phyloP scores from a whole-genome alignment of 2,329 filamentous ascomycete species.

The Aspergillus arachidicola region DNA sequence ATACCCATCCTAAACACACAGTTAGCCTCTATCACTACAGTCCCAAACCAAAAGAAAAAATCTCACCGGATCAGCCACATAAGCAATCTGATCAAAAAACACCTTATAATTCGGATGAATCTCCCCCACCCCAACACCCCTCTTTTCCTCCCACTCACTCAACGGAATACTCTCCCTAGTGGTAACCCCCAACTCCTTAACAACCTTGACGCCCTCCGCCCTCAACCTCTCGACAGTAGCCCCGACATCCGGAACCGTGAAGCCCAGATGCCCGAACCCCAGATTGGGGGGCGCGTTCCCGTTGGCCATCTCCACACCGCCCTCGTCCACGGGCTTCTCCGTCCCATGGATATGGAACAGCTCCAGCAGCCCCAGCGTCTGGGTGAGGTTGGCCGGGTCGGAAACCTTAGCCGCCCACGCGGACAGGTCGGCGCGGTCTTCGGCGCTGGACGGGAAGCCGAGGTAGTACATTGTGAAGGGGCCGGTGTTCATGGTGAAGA shows the following conservation, averaged over 20 bases:
- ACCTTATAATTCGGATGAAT: slow-evolving; percentile 38
- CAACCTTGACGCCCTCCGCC: slow-evolving; percentile 31
- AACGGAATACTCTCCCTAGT: slow-evolving; percentile 34
- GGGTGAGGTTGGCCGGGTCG: slow-evolving; percentile 28
- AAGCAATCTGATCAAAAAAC: slow-evolving; percentile 41
- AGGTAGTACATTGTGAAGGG: slow-evolving; percentile 47
- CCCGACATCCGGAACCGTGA: slow-evolving; percentile 41
- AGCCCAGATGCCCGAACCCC: slow-evolving; percentile 43
- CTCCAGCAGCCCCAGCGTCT: slow-evolving; percentile 39
- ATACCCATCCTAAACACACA: slow-evolving; percentile 34
- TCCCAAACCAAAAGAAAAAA: background rate
- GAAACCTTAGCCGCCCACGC: slow-evolving; percentile 33
- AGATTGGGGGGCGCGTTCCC: slow-evolving; percentile 39
- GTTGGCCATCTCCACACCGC: slow-evolving; percentile 24
- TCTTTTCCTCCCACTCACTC: slow-evolving; percentile 37
- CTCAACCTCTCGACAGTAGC: slow-evolving; percentile 33
- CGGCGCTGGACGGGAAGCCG: slow-evolving; percentile 36
- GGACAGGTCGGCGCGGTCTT: slow-evolving; percentile 28
- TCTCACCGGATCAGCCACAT: slow-evolving; percentile 44
- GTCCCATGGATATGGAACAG: slow-evolving; percentile 42
- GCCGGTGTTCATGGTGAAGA: slow-evolving; percentile 44
- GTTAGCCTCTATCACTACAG: background rate
- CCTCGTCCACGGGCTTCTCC: slow-evolving; percentile 26
- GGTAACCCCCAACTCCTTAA: slow-evolving; percentile 39
- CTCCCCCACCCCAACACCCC: slow-evolving; percentile 34